A percentile compares a stretch with the other conserved stretches of the same genome.
phyloP scores from a whole-genome alignment of 441 rosid genomes.

The Pelargonium cotyledonis region DNA sequence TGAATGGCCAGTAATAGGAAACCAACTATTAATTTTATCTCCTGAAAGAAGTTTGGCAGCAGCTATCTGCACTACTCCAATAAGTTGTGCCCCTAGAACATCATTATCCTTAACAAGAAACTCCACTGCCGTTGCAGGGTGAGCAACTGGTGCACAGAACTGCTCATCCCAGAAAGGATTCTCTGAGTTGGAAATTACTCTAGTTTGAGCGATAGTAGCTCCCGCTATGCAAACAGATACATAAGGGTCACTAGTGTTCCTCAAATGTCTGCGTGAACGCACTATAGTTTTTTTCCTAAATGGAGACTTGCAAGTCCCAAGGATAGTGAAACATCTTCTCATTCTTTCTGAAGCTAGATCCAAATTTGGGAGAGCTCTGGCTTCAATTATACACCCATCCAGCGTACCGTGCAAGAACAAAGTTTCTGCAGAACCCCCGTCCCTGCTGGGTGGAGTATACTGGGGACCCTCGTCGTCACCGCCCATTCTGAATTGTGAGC shows the following conservation, averaged over 20 bases:
- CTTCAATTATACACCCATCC: slow-evolving; percentile 52
- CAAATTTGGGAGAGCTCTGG: slow-evolving; percentile 72
- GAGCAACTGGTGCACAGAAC: slow-evolving; percentile 61
- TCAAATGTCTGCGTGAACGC: slow-evolving; percentile 33
- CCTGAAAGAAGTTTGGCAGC: slow-evolving; percentile 46
- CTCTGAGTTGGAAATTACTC: slow-evolving; percentile 61
- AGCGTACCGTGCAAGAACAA: slow-evolving; percentile 54
- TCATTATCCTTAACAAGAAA: slow-evolving; percentile 82
- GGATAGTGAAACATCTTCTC: slow-evolving; percentile 42
- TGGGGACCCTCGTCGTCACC: slow-evolving; percentile 3
- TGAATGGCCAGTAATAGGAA: slow-evolving; percentile 30
- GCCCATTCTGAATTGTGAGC: slow-evolving; percentile 22
- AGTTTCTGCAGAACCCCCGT: slow-evolving; percentile 14
- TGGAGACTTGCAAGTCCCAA: slow-evolving; percentile 30
- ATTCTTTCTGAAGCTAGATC: slow-evolving; percentile 56
- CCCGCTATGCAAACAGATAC: slow-evolving; percentile 65
- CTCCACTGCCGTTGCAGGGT: slow-evolving; percentile 48
- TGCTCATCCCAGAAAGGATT: slow-evolving; percentile 75
- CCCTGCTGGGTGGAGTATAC: slow-evolving; percentile 7
- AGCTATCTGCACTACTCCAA: slow-evolving; percentile 52
- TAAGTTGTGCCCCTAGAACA: slow-evolving; percentile 70
- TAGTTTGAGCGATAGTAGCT: slow-evolving; percentile 72
- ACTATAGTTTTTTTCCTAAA: slow-evolving; percentile 15
- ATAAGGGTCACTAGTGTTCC: slow-evolving; percentile 72
- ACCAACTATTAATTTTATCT: slow-evolving; percentile 32